A percentile compares a stretch with the other conserved stretches of the same genome.
These are phyloP conservation scores for Trichoderma reesei DNA, from an alignment of 495 filamentous ascomycete genomes.

Conservation along the genomic window DNA sequence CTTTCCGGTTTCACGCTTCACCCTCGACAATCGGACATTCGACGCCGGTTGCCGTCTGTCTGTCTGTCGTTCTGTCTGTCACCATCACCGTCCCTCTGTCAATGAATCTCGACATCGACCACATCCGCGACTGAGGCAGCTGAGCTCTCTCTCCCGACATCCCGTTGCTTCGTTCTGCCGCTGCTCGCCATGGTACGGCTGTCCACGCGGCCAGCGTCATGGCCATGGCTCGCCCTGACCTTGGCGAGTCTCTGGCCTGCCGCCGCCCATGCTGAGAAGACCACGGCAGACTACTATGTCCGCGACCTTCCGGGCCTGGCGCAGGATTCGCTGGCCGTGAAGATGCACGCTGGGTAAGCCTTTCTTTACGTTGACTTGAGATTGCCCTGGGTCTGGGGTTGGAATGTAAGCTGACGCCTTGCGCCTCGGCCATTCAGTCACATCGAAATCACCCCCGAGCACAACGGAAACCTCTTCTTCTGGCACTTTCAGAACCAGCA, in stretches of 20 bases:
- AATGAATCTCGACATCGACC: not conserved
- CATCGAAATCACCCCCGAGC: constrained; percentile 73
- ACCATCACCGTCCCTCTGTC: not conserved
- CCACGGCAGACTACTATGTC: constrained; percentile 84
- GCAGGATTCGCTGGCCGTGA: constrained; percentile 58
- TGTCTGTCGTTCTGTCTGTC: not conserved
- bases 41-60: too few species aligned
- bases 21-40: not conserved
- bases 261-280: constrained; percentile 24
- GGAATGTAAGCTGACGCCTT: constrained; percentile 20
- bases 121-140: not conserved
- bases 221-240: constrained; percentile 15
- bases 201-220: not conserved
- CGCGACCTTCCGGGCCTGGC: constrained; percentile 77
- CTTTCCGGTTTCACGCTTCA: not conserved
- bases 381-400: not conserved
- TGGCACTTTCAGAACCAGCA: constrained; percentile 96
- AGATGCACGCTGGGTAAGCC: constrained; percentile 95
- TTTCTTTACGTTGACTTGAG: not conserved
- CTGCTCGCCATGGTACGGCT: not conserved
- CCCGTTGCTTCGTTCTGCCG: not conserved
- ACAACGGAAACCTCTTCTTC: constrained; percentile 93
- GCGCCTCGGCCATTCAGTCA: constrained; percentile 47
- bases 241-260: constrained; percentile 22
- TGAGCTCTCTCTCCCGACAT: not conserved